phyloP scores from a whole-genome alignment of 2,329 filamentous ascomycete genomes.

The Stagonosporopsis chrysanthemi region DNA sequence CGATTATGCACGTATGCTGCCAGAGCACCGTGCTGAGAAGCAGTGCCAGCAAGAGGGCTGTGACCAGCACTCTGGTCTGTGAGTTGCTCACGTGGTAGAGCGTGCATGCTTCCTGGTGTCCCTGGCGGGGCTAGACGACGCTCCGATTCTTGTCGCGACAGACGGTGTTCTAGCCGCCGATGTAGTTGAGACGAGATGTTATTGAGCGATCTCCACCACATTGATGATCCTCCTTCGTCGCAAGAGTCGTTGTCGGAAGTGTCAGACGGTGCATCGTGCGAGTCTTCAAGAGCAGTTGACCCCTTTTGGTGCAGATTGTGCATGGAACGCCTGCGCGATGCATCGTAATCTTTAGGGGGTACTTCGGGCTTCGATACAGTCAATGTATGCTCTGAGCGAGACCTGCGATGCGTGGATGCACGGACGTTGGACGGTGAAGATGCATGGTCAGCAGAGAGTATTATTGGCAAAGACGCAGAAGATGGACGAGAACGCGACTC shows the following conservation, averaged over 20 bases:
- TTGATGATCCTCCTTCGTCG: not conserved
- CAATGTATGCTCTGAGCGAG: conserved; percentile 4
- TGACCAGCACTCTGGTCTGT: not conserved
- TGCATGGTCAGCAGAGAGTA: not conserved
- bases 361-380: not conserved
- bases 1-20: not conserved
- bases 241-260: not conserved
- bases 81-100: not conserved
- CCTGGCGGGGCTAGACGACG: not conserved
- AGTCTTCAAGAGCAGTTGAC: not conserved
- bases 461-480: not conserved
- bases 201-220: not conserved
- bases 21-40: not conserved
- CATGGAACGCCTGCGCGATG: not conserved
- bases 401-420: not conserved
- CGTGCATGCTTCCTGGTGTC: not conserved
- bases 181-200: not conserved
- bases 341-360: not conserved
- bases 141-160: not conserved
- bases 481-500: not conserved
- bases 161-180: not conserved
- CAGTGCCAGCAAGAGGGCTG: no score
- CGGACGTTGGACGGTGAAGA: not conserved
- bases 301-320: not conserved
- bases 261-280: not conserved